Conservation (phyloP, 768 basidiomycete species). For the Wakefieldia striispora region DNA sequence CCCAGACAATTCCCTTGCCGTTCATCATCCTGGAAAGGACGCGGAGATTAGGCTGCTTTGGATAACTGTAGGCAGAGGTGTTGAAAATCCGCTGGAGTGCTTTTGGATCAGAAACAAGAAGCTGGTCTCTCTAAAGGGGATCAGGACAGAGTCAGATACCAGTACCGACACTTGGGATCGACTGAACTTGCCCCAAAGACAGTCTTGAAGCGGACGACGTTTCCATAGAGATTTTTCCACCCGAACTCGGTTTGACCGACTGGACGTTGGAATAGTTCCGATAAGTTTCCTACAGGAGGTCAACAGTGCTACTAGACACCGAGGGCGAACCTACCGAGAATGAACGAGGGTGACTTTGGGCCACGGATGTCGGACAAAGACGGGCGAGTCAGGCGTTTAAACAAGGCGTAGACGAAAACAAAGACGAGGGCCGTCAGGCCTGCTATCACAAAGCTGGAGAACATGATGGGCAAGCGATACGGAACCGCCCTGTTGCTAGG, state of each 20-base stretch:
- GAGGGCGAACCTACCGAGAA: not conserved
- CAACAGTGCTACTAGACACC: not conserved
- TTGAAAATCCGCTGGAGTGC: slow-evolving; percentile 40
- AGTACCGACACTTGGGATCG: not conserved
- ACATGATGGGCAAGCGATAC: slow-evolving; percentile 9
- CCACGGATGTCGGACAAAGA: slow-evolving; percentile 1
- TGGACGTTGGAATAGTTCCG: slow-evolving; percentile 28
- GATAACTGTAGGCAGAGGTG: slow-evolving; percentile 37
- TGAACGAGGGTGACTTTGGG: not conserved
- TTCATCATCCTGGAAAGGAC: slow-evolving; percentile 11
- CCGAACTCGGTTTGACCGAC: slow-evolving; percentile 27
- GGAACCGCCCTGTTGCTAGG: not conserved
- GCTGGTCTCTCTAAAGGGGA: slow-evolving; percentile 39
- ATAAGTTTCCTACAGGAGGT: slow-evolving; percentile 7
- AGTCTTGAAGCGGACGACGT: slow-evolving; percentile 28
- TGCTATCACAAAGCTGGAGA: not conserved
- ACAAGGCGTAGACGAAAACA: not conserved
- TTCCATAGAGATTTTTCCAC: slow-evolving; percentile 31
- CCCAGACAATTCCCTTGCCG: slow-evolving; percentile 40
- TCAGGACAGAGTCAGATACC: slow-evolving; percentile 9
- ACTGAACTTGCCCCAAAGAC: slow-evolving; percentile 19
- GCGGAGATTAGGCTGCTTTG: slow-evolving; percentile 33
- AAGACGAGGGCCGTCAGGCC: slow-evolving; percentile 5
- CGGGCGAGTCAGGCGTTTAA: not conserved
- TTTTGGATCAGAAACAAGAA: slow-evolving; percentile 48